Conservation (phyloP, 768 basidiomycete species). For the Xanthoconium stramineum region DNA sequence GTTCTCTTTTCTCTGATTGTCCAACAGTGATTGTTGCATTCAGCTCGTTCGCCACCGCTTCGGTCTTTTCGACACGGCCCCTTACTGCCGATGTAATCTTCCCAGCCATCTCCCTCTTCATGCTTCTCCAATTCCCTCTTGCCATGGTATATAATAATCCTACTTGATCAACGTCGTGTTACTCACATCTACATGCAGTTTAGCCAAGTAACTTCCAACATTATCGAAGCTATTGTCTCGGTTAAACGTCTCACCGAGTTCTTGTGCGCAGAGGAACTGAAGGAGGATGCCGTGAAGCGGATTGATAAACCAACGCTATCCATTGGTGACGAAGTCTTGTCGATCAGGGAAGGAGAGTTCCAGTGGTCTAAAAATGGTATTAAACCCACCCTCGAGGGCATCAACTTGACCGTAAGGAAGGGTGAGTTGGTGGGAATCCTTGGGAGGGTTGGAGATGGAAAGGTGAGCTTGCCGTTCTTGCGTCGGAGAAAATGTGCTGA, state of each 20-base stretch:
- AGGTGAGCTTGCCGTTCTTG: slow-evolving; percentile 42
- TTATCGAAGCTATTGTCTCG: slow-evolving; percentile 86
- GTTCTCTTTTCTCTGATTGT: not conserved
- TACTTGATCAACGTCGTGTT: not conserved
- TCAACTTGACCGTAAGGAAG: slow-evolving; percentile 71
- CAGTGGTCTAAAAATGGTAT: slow-evolving; percentile 61
- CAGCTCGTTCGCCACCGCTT: slow-evolving; percentile 76
- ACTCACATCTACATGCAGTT: slow-evolving; percentile 40
- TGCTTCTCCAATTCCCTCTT: slow-evolving; percentile 83
- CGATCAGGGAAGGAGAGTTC: slow-evolving; percentile 77
- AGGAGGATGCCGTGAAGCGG: slow-evolving; percentile 67
- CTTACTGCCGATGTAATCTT: slow-evolving; percentile 91
- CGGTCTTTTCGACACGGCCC: slow-evolving; percentile 56
- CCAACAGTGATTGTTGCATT: slow-evolving; percentile 66
- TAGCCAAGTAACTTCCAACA: slow-evolving; percentile 68
- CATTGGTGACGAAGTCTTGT: slow-evolving; percentile 66
- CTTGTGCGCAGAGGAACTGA: slow-evolving; percentile 75
- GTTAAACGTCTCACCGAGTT: slow-evolving; percentile 75
- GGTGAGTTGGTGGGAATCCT: slow-evolving; percentile 84
- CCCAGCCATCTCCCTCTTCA: slow-evolving; percentile 90
- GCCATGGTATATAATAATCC: slow-evolving; percentile 55
- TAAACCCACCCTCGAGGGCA: slow-evolving; percentile 67
- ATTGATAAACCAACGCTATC: slow-evolving; percentile 40
- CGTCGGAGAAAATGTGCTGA: not conserved
- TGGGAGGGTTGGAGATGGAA: slow-evolving; percentile 89